Evolutionary conservation across 805 yeast genomes (phyloP).

Genomic region (Saturnispora silvae): DNA sequence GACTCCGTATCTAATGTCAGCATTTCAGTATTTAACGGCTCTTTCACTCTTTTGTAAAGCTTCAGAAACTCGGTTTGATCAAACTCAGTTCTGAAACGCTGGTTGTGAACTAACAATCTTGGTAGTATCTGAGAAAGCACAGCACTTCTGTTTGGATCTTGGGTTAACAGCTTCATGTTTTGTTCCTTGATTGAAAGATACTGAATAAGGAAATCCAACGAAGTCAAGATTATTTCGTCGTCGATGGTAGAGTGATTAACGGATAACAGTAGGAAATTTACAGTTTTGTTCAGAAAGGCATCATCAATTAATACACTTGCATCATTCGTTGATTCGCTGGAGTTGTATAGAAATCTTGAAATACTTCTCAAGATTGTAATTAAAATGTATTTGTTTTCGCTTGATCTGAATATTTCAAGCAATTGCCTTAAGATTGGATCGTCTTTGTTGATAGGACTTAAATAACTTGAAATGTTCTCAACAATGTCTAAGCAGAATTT

Average conservation of each 20-base stretch:
- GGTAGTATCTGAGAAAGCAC: constrained; percentile 54
- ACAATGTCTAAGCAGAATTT: constrained; percentile 66
- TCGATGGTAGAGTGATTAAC: constrained; percentile 27
- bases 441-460: constrained; percentile 61
- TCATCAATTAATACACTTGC: constrained; percentile 40
- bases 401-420: constrained; percentile 36
- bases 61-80: constrained; percentile 25
- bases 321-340: constrained; percentile 27
- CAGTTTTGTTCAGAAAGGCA: constrained; percentile 40
- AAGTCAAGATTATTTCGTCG: constrained; percentile 65
- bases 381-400: constrained; percentile 59
- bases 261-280: constrained; percentile 45
- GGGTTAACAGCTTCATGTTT: constrained; percentile 40
- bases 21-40: constrained; percentile 10
- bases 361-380: constrained; percentile 66
- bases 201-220: constrained; percentile 75
- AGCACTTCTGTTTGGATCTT: constrained; percentile 37
- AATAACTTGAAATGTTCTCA: constrained; percentile 75
- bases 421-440: constrained; percentile 57
- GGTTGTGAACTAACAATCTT: constrained; percentile 42
- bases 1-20: constrained; percentile 13
- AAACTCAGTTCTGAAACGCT: constrained; percentile 28
- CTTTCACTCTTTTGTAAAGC: constrained; percentile 38
- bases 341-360: constrained; percentile 65
- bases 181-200: constrained; percentile 43